Conservation (phyloP, 1,284 basidiomycete genomes). For the Somion occarium region DNA sequence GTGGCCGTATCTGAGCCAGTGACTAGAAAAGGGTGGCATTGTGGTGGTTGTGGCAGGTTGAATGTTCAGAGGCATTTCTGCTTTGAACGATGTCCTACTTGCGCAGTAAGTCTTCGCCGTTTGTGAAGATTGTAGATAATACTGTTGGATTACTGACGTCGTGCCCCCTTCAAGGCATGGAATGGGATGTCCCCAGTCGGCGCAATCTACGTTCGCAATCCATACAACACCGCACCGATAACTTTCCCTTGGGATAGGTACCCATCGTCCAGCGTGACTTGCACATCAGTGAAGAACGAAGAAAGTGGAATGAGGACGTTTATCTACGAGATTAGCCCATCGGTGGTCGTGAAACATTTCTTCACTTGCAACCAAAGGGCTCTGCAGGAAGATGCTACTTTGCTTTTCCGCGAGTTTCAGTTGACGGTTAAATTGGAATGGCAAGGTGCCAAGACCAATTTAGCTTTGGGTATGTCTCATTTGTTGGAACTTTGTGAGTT, state of each 20-base stretch:
- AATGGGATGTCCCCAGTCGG: slow-evolving; percentile 20
- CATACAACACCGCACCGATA: slow-evolving; percentile 21
- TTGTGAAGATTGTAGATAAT: neutral
- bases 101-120: slow-evolving; percentile 23
- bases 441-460: slow-evolving; percentile 14
- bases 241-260: slow-evolving; percentile 24
- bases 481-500: neutral
- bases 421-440: slow-evolving; percentile 25
- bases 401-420: slow-evolving; percentile 30
- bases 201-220: slow-evolving; percentile 27
- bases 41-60: slow-evolving; percentile 32
- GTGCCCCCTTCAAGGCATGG: slow-evolving; percentile 16
- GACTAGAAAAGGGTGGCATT: slow-evolving; percentile 31
- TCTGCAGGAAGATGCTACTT: slow-evolving; percentile 27
- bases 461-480: slow-evolving; percentile 17
- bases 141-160: neutral
- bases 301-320: slow-evolving; percentile 29
- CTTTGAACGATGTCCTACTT: slow-evolving; percentile 31
- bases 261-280: slow-evolving; percentile 18
- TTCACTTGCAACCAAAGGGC: slow-evolving; percentile 34
- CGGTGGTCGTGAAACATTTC: slow-evolving; percentile 28
- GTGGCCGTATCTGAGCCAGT: slow-evolving; percentile 19
- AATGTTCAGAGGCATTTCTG: slow-evolving; percentile 33
- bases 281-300: slow-evolving; percentile 13
- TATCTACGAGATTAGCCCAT: slow-evolving; percentile 22